Evolutionary conservation across 805 yeast genomes (phyloP).

Genomic region (Brettanomyces naardenensis): DNA sequence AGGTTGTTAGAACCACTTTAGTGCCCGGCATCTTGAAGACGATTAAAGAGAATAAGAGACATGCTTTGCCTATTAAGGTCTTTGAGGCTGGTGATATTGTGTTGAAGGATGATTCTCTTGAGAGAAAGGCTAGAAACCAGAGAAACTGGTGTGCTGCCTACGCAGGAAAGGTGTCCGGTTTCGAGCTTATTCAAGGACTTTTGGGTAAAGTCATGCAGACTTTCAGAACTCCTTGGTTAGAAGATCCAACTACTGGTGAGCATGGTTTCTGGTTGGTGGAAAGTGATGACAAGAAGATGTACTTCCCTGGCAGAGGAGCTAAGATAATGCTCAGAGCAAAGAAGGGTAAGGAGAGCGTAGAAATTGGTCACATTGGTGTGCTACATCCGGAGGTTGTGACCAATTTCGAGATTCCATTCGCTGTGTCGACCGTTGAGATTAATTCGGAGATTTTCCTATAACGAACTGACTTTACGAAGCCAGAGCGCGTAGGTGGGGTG

Average conservation of each 20-base stretch:
- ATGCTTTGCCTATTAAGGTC: constrained; percentile 87
- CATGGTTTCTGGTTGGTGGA: constrained; percentile 88
- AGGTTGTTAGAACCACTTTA: constrained; percentile 92
- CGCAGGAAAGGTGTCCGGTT: constrained; percentile 93
- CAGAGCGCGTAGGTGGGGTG: no score
- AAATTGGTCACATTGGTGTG: constrained; percentile 84
- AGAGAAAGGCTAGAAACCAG: constrained; percentile 86
- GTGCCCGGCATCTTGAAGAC: constrained; percentile 94
- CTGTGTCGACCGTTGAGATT: constrained; percentile 86
- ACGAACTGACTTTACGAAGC: no score
- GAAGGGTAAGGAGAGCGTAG: constrained; percentile 47
- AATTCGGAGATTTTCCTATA: constrained; percentile 82
- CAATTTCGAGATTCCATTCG: constrained; percentile 84
- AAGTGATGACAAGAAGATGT: constrained; percentile 58
- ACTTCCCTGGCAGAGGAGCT: constrained; percentile 98
- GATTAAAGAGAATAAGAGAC: constrained; percentile 91
- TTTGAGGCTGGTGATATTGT: constrained; percentile 96
- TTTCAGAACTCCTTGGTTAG: constrained; percentile 80
- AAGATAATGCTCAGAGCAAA: constrained; percentile 64
- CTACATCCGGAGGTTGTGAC: constrained; percentile 90
- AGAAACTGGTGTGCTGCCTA: constrained; percentile 92
- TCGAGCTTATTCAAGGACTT: constrained; percentile 90
- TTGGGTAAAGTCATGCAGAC: constrained; percentile 95
- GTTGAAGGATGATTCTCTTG: constrained; percentile 63
- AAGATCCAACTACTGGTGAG: constrained; percentile 41